Evolutionary conservation across 768 basidiomycete species (phyloP).

Genomic region (Xanthoconium purpureum): DNA sequence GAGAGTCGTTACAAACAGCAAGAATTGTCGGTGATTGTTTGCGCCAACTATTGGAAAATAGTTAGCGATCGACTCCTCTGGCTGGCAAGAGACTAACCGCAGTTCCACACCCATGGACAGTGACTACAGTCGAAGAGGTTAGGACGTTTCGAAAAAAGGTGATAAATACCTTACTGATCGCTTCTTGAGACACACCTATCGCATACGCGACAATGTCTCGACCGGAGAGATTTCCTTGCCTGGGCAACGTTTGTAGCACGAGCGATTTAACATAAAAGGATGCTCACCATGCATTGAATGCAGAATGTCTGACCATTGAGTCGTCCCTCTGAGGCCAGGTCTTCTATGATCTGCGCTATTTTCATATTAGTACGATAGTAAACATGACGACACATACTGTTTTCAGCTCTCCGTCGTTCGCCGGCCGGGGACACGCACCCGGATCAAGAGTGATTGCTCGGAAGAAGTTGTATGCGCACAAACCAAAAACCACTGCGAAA

Average conservation of each 20-base stretch:
- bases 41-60: conserved; percentile 61
- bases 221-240: conserved; percentile 87
- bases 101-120: conserved; percentile 99
- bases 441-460: conserved; percentile 85
- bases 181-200: conserved; percentile 86
- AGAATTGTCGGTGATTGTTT: conserved; percentile 94
- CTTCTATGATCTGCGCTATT: conserved; percentile 72
- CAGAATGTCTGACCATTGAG: conserved; percentile 97
- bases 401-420: conserved; percentile 83
- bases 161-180: conserved; percentile 72
- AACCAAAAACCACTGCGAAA: conserved; percentile 65
- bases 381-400: conserved; percentile 49
- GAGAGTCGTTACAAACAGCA: conserved; percentile 86
- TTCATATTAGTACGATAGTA: neutral
- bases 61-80: neutral
- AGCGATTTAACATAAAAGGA: neutral
- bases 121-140: conserved; percentile 52
- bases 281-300: conserved; percentile 84
- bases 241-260: conserved; percentile 22
- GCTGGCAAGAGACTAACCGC: conserved; percentile 54
- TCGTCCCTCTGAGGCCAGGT: conserved; percentile 80
- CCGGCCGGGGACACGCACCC: conserved; percentile 78
- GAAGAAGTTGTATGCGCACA: conserved; percentile 90
- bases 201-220: conserved; percentile 93
- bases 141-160: neutral